These are phyloP conservation scores for Acidomyces sp. DNA, from an alignment of 495 filamentous ascomycete species.

Conservation along the genomic window DNA sequence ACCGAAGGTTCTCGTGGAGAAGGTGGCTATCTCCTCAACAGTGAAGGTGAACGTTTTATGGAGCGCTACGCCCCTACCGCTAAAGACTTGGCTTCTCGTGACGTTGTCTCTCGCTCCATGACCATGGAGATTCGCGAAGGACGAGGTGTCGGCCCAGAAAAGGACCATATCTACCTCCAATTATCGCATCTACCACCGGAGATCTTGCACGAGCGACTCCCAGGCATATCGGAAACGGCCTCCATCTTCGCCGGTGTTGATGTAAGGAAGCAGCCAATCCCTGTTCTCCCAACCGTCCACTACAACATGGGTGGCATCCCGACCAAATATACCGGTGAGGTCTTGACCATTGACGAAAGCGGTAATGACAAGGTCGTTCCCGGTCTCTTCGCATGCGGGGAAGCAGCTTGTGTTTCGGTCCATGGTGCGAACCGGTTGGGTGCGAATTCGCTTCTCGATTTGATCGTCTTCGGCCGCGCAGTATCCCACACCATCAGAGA, in stretches of 20 bases:
- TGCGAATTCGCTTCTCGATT: constrained; percentile 92
- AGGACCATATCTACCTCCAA: constrained; percentile 97
- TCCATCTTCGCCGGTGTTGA: constrained; percentile 96
- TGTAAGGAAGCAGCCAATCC: constrained; percentile 91
- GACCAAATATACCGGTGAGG: constrained; percentile 93
- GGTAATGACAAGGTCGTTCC: constrained; percentile 89
- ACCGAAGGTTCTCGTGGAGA: constrained; percentile 97
- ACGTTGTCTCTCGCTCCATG: constrained; percentile 96
- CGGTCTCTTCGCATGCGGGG: constrained; percentile 89
- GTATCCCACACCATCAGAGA: constrained; percentile 92
- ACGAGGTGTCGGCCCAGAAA: constrained; percentile 87
- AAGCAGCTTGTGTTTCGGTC: constrained; percentile 96
- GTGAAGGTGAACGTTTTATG: constrained; percentile 97
- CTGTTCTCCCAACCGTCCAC: constrained; percentile 93
- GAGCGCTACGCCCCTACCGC: constrained; percentile 94
- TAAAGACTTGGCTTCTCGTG: constrained; percentile 90
- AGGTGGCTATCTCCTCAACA: constrained; percentile 93
- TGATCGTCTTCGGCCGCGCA: constrained; percentile 94
- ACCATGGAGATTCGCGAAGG: constrained; percentile 96
- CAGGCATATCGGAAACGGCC: constrained; percentile 96
- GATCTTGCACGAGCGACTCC: constrained; percentile 87
- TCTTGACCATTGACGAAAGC: constrained; percentile 65
- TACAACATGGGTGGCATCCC: constrained; percentile 99
- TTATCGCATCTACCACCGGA: constrained; percentile 84
- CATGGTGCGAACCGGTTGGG: constrained; percentile 96